phyloP scores from a whole-genome alignment of 139 green algal genomes.

The Edaphochlamys debaryana region DNA sequence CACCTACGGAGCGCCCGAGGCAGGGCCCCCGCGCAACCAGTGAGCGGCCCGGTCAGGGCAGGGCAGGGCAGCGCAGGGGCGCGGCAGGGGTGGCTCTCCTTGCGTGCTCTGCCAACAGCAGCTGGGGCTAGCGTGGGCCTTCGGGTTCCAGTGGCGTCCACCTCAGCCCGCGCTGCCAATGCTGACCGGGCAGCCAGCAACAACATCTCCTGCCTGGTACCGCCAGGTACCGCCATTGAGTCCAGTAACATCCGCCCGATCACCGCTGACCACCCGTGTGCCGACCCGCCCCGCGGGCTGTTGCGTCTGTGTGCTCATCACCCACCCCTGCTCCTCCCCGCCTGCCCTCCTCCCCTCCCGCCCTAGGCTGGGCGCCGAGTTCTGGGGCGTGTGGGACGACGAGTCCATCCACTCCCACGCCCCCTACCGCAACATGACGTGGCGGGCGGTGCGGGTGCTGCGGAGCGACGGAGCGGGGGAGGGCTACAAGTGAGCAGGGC shows the following conservation, averaged over 20 bases:
- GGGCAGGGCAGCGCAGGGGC: neutral
- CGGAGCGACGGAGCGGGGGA: neutral
- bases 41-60: slow-evolving; percentile 10
- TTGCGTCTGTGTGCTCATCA: too few relatives aligned
- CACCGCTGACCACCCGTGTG: too few relatives aligned
- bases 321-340: neutral
- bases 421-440: slow-evolving; percentile 29
- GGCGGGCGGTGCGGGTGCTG: slow-evolving; percentile 40
- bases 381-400: slow-evolving; percentile 34
- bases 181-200: too few relatives aligned
- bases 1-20: neutral
- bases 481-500: slow-evolving; percentile 18
- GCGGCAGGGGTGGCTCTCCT: neutral
- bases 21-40: slow-evolving; percentile 15
- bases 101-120: too few relatives aligned
- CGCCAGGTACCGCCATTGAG: too few relatives aligned
- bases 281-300: too few relatives aligned
- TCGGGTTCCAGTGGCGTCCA: too few relatives aligned
- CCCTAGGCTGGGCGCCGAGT: slow-evolving; percentile 7
- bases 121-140: too few relatives aligned
- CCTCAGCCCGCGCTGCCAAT: too few relatives aligned
- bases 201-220: too few relatives aligned
- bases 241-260: too few relatives aligned
- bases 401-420: slow-evolving; percentile 20
- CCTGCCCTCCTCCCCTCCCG: neutral